Evolutionary conservation across 495 filamentous ascomycete genomes (phyloP).

Genomic region (Melanomma pulvis-pyrius): DNA sequence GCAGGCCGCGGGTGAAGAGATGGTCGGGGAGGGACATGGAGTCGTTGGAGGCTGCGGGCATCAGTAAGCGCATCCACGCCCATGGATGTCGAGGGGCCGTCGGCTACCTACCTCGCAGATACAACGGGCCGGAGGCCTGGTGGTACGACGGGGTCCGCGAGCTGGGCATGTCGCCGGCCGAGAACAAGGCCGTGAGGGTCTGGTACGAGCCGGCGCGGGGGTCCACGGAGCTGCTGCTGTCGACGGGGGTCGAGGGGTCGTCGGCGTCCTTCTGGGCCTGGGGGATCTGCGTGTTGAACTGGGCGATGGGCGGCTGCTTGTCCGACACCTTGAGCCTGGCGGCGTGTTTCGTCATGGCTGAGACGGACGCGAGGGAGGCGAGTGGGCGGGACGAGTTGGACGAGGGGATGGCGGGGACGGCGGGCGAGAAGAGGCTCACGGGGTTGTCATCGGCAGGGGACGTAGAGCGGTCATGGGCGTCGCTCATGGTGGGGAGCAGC

Average conservation of each 20-base stretch:
- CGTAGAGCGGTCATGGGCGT: neutral
- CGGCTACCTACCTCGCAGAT: slow-evolving; percentile 22
- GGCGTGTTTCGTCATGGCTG: slow-evolving; percentile 20
- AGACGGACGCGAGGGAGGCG: slow-evolving; percentile 13
- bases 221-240: slow-evolving; percentile 21
- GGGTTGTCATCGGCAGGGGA: neutral
- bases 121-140: slow-evolving; percentile 27
- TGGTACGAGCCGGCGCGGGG: slow-evolving; percentile 29
- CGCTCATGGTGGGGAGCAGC: slow-evolving; percentile 4
- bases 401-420: neutral
- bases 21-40: slow-evolving; percentile 56
- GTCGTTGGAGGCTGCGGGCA: slow-evolving; percentile 41
- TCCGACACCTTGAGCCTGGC: slow-evolving; percentile 26
- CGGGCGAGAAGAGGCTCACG: slow-evolving; percentile 28
- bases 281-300: slow-evolving; percentile 20
- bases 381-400: slow-evolving; percentile 31
- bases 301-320: slow-evolving; percentile 25
- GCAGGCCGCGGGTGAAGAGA: slow-evolving; percentile 59
- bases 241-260: slow-evolving; percentile 45
- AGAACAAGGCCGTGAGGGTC: slow-evolving; percentile 45
- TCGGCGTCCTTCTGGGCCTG: slow-evolving; percentile 50
- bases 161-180: slow-evolving; percentile 38
- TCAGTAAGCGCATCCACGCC: neutral
- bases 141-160: slow-evolving; percentile 43
- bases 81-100: neutral